Percentiles rank a stretch among this genome's conserved stretches.
Evolutionary conservation across 2,329 filamentous ascomycete genomes (phyloP).

Genomic region (Aspergillus fijiensis): DNA sequence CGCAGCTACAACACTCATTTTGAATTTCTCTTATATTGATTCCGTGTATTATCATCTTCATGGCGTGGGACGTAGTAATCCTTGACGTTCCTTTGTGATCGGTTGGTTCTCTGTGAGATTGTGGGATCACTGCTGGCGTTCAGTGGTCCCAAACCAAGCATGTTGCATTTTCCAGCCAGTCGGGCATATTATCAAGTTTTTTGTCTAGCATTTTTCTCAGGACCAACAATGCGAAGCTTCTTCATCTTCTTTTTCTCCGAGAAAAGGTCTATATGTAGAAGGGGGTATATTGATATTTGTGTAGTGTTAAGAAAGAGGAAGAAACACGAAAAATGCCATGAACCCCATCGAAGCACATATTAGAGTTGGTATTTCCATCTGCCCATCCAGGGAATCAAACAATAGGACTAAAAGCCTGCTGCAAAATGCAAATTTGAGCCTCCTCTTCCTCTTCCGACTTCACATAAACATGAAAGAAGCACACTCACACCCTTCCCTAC

Average conservation of each 20-base stretch:
- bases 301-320: slow-evolving; percentile 3
- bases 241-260: not conserved
- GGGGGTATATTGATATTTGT: slow-evolving; percentile 13
- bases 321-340: not conserved
- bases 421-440: no score
- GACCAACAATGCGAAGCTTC: not conserved
- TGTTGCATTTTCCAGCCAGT: slow-evolving; percentile 8
- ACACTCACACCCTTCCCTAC: not conserved
- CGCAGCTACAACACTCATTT: not conserved
- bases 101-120: slow-evolving; percentile 6
- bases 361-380: not conserved
- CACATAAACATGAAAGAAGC: not conserved
- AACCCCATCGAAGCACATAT: not conserved
- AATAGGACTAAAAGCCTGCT: not conserved
- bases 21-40: not conserved
- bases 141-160: slow-evolving; percentile 8
- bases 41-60: not conserved
- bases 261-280: not conserved
- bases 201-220: slow-evolving; percentile 4
- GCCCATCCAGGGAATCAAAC: not conserved
- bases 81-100: not conserved
- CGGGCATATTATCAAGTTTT: not conserved
- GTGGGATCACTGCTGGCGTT: slow-evolving; percentile 22
- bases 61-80: not conserved
- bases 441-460: no score